A percentile compares a stretch with the other conserved stretches of the same genome.
Conservation (phyloP, 2,329 filamentous ascomycete genomes). For the Alternaria burnsii region DNA sequence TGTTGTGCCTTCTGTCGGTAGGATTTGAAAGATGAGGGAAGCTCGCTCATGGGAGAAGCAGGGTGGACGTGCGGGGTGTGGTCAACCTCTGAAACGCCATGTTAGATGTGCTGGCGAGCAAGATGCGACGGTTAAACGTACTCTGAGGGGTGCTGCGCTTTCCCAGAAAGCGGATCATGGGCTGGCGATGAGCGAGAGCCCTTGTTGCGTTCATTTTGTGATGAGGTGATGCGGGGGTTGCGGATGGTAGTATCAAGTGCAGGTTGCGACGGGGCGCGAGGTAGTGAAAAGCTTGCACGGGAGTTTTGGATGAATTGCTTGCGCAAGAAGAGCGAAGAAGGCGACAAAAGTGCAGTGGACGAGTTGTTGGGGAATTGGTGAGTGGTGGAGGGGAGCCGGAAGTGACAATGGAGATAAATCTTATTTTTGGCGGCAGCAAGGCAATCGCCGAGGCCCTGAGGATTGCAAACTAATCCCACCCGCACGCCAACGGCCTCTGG, state of each 20-base stretch:
- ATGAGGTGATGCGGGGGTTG: constrained; percentile 18
- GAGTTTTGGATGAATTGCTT: background rate
- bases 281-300: background rate
- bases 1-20: constrained; percentile 82
- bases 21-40: constrained; percentile 75
- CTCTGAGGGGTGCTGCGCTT: constrained; percentile 57
- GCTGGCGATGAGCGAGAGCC: constrained; percentile 58
- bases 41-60: constrained; percentile 70
- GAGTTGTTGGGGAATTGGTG: constrained; percentile 6
- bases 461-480: constrained; percentile 8
- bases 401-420: constrained; percentile 35
- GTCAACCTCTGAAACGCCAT: constrained; percentile 67
- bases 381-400: constrained; percentile 15
- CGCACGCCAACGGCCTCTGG: constrained; percentile 17
- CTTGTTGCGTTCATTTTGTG: constrained; percentile 57
- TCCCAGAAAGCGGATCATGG: constrained; percentile 62
- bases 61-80: constrained; percentile 78
- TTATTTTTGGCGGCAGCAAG: constrained; percentile 24
- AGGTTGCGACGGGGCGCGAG: background rate
- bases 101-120: constrained; percentile 22
- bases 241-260: background rate
- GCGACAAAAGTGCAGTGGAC: background rate
- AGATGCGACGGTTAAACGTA: constrained; percentile 36
- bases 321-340: background rate
- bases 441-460: constrained; percentile 30